Evolutionary conservation across 2,329 filamentous ascomycete genomes (phyloP).

Genomic region (Colletotrichum abscissum): DNA sequence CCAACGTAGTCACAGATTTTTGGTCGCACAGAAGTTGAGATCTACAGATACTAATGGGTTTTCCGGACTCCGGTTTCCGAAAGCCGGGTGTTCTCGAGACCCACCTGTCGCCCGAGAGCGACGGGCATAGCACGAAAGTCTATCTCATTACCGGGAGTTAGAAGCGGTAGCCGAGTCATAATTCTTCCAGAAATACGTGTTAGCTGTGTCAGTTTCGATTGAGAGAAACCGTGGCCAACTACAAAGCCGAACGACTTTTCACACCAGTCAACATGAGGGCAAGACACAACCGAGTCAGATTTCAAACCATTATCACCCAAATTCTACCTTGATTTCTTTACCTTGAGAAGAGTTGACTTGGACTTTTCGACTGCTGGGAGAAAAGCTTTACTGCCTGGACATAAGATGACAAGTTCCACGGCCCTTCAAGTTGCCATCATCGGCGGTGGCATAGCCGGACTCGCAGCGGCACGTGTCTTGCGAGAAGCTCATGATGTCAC

Average conservation of each 20-base stretch:
- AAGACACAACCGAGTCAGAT: neutral
- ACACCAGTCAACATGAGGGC: neutral
- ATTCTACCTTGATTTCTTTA: no score
- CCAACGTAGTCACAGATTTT: no score
- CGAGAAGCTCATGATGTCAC: neutral
- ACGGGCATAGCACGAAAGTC: neutral
- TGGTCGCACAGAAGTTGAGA: neutral
- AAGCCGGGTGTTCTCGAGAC: neutral
- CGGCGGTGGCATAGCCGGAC: neutral
- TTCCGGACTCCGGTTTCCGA: neutral
- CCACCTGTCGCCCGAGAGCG: neutral
- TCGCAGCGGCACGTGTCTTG: neutral
- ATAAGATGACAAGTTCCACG: neutral
- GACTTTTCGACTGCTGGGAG: neutral
- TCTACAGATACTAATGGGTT: neutral
- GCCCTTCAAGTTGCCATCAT: neutral
- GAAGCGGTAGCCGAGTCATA: neutral
- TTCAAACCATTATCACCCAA: neutral
- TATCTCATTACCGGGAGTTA: neutral
- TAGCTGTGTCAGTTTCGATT: no score
- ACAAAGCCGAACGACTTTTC: neutral
- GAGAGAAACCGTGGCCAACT: neutral
- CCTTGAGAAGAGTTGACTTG: neutral
- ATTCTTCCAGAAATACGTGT: neutral
- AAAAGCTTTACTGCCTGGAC: neutral